Evolutionary conservation across 176 grass and related monocot species (phyloP).

Genomic region (Pontederia paniculata): DNA sequence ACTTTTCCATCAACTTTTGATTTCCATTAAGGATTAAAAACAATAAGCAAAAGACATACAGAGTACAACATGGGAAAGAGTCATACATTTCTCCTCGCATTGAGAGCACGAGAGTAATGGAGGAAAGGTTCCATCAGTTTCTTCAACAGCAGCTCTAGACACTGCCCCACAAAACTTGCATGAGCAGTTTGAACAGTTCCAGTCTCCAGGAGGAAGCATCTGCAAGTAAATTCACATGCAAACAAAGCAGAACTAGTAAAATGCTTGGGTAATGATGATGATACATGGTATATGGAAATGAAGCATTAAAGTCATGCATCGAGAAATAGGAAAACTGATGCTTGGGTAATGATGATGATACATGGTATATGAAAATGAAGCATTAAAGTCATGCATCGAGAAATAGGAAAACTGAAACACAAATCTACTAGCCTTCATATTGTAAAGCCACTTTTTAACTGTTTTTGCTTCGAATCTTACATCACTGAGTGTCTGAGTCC

Average conservation of each 20-base stretch:
- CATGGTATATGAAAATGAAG: background rate
- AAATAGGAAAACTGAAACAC: background rate
- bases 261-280: background rate
- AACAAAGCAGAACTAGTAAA: background rate
- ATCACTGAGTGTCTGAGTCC: too few species aligned
- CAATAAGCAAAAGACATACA: background rate
- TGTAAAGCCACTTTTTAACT: too few species aligned
- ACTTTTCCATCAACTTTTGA: slow-evolving; percentile 1
- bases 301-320: too few species aligned
- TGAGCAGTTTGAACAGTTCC: slow-evolving; percentile 77
- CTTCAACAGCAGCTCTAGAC: slow-evolving; percentile 29
- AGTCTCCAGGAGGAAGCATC: slow-evolving; percentile 79
- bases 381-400: too few species aligned
- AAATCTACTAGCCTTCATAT: too few species aligned
- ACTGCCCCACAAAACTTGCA: slow-evolving; percentile 63
- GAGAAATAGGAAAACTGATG: background rate
- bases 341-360: background rate
- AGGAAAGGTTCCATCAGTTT: slow-evolving; percentile 23
- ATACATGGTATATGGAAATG: background rate
- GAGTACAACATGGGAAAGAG: slow-evolving; percentile 13
- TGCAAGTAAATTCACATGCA: slow-evolving; percentile 27
- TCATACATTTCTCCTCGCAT: slow-evolving; percentile 83
- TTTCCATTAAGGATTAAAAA: slow-evolving; percentile 6
- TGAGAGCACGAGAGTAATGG: slow-evolving; percentile 59
- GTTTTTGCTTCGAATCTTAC: too few species aligned